Conservation (phyloP, 2,329 filamentous ascomycete species). For the Penicillium sp. region DNA sequence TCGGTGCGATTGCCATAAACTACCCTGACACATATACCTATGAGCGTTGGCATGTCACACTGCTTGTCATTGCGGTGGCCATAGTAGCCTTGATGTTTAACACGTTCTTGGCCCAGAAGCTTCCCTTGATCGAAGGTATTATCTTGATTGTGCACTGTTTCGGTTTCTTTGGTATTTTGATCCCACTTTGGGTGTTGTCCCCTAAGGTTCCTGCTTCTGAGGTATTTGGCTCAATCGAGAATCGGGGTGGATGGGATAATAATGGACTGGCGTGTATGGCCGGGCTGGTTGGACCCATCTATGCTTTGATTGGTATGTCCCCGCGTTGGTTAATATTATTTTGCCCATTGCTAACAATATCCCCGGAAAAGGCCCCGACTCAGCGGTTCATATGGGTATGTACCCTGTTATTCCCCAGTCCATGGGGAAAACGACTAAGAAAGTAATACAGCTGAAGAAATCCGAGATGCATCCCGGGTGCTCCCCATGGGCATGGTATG, state of each 20-base stretch:
- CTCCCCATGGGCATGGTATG: neutral
- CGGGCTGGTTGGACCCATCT: neutral
- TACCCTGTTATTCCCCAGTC: neutral
- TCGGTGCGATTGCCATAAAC: slow-evolving; percentile 28
- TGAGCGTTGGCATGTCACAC: neutral
- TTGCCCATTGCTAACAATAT: neutral
- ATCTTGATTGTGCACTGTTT: slow-evolving; percentile 27
- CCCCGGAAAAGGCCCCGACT: neutral
- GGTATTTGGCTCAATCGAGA: neutral
- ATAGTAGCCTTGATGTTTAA: slow-evolving; percentile 24
- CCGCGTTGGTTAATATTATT: neutral
- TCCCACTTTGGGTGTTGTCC: slow-evolving; percentile 23
- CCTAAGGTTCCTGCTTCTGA: neutral
- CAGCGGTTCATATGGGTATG: neutral
- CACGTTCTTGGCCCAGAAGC: slow-evolving; percentile 19
- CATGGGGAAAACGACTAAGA: neutral
- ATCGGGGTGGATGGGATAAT: neutral
- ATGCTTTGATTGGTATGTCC: neutral
- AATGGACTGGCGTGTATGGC: neutral
- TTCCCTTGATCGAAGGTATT: slow-evolving; percentile 26
- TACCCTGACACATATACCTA: neutral
- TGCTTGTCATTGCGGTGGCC: slow-evolving; percentile 13
- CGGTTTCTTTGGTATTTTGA: slow-evolving; percentile 28
- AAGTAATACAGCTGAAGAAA: neutral
- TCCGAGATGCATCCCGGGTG: neutral